Percentiles rank a stretch among this genome's conserved stretches.
These are phyloP conservation scores for Solanum lycopersicoides DNA, from an alignment of 257 asterid species.

Conservation along the genomic window DNA sequence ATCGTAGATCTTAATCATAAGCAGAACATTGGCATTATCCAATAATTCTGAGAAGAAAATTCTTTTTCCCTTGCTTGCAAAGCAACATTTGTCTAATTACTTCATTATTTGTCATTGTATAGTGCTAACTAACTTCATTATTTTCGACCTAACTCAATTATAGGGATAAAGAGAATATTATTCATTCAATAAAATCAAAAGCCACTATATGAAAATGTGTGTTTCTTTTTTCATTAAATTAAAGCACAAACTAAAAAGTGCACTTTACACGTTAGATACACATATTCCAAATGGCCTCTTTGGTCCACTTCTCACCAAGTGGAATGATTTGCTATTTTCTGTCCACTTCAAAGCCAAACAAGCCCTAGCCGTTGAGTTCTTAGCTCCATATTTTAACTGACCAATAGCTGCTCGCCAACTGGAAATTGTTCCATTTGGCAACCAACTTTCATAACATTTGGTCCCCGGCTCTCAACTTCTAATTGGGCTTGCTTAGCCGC, in stretches of 20 bases:
- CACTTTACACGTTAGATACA: not conserved
- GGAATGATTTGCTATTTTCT: not conserved
- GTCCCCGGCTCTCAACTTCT: constrained; percentile 49
- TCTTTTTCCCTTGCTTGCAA: not conserved
- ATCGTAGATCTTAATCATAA: not conserved
- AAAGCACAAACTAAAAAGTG: not conserved
- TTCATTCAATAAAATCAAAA: not conserved
- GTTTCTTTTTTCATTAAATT: not conserved
- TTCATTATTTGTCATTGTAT: not conserved
- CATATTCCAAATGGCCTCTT: not conserved
- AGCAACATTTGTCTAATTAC: not conserved
- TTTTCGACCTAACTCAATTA: not conserved
- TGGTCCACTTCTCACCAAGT: not conserved
- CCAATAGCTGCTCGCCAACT: constrained; percentile 38
- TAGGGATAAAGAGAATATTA: not conserved
- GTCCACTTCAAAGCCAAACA: not conserved
- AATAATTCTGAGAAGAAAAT: not conserved
- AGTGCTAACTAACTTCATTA: not conserved
- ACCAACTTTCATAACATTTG: constrained; percentile 19
- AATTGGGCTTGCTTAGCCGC: constrained; percentile 43
- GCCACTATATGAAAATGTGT: not conserved
- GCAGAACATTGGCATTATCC: not conserved
- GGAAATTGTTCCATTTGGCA: constrained; percentile 24
- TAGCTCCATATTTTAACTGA: constrained; percentile 8
- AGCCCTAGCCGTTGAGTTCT: not conserved